phyloP scores from a whole-genome alignment of 1,284 basidiomycete species.

The Irpex rosettiformis region DNA sequence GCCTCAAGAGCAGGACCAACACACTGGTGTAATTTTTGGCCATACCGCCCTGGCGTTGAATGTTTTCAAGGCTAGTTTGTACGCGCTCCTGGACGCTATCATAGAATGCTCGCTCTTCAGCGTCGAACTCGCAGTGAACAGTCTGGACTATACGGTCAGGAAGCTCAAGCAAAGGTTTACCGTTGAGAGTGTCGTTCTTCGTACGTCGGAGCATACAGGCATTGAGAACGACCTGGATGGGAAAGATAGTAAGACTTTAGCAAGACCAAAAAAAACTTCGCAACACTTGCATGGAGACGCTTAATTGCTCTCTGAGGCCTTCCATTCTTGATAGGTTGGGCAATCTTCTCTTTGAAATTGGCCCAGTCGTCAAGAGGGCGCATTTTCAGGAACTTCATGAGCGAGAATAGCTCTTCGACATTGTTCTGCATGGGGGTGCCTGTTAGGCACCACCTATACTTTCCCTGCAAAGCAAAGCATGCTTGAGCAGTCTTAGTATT shows the following conservation, averaged over 20 bases:
- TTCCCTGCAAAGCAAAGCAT: slow-evolving; percentile 74
- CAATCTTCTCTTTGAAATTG: slow-evolving; percentile 77
- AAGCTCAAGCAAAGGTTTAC: slow-evolving; percentile 82
- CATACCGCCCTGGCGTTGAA: slow-evolving; percentile 51
- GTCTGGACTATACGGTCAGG: slow-evolving; percentile 75
- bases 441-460: slow-evolving; percentile 88
- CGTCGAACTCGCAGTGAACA: slow-evolving; percentile 70
- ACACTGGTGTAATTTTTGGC: slow-evolving; percentile 81
- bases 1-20: slow-evolving; percentile 77
- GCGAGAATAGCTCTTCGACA: slow-evolving; percentile 85
- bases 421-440: slow-evolving; percentile 89
- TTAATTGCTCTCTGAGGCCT: slow-evolving; percentile 77
- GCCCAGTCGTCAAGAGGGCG: slow-evolving; percentile 81
- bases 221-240: slow-evolving; percentile 69
- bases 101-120: slow-evolving; percentile 83
- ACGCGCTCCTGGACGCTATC: slow-evolving; percentile 74
- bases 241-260: neutral
- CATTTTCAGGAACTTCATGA: slow-evolving; percentile 87
- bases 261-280: neutral
- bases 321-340: slow-evolving; percentile 75
- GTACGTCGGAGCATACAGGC: slow-evolving; percentile 89
- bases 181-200: slow-evolving; percentile 82
- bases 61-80: slow-evolving; percentile 66
- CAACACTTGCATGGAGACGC: slow-evolving; percentile 61
- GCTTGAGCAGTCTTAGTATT: slow-evolving; percentile 81